These are phyloP conservation scores for Lepiota subincarnata DNA, from an alignment of 768 basidiomycete species.

Conservation along the genomic window DNA sequence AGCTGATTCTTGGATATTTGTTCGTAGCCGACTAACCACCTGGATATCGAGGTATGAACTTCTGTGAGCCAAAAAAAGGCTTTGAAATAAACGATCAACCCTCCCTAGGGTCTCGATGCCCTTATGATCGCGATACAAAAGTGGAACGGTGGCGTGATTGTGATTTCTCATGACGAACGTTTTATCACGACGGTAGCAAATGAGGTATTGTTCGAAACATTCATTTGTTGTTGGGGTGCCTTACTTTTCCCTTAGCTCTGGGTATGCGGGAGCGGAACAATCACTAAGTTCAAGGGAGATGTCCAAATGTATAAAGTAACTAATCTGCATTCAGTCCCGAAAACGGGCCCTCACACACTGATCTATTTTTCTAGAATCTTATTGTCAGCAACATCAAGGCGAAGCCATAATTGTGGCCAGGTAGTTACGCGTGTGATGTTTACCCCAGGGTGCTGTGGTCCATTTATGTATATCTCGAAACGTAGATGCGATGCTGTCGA, in stretches of 20 bases:
- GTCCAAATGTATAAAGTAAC: constrained; percentile 86
- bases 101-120: constrained; percentile 77
- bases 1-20: neutral
- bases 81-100: constrained; percentile 1
- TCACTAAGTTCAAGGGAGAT: constrained; percentile 82
- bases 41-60: constrained; percentile 78
- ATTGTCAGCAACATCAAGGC: constrained; percentile 71
- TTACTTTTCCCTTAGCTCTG: constrained; percentile 56
- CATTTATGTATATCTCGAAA: too few species aligned
- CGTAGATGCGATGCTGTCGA: too few species aligned
- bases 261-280: constrained; percentile 86
- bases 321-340: neutral
- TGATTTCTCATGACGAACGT: constrained; percentile 93
- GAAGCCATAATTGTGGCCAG: constrained; percentile 35
- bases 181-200: constrained; percentile 89
- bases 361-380: constrained; percentile 44
- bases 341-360: neutral
- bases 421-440: neutral
- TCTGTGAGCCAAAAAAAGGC: neutral
- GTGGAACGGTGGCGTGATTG: constrained; percentile 91
- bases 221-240: constrained; percentile 3
- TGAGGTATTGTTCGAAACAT: constrained; percentile 47
- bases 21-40: constrained; percentile 82
- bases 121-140: constrained; percentile 75
- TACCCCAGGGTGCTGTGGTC: neutral